Conservation (phyloP, 306 rosid species). For the Erythrophleum fordii region DNA sequence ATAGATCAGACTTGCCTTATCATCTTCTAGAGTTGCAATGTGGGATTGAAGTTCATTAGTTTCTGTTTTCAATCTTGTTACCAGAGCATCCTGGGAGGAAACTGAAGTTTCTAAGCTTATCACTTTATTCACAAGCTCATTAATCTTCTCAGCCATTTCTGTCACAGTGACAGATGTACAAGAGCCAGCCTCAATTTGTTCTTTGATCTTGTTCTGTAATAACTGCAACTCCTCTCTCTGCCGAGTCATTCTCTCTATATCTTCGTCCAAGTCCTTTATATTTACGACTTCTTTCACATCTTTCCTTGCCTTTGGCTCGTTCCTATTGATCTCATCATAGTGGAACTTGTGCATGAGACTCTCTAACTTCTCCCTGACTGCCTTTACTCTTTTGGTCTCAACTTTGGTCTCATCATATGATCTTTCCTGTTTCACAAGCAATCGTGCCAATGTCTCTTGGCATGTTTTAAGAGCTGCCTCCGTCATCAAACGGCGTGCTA, state of each 20-base stretch:
- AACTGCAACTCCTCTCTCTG: conserved; percentile 55
- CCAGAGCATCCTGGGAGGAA: conserved; percentile 74
- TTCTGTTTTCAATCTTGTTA: conserved; percentile 68
- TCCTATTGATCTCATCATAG: conserved; percentile 34
- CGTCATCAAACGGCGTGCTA: conserved; percentile 91
- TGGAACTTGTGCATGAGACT: conserved; percentile 59
- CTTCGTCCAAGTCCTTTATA: conserved; percentile 41
- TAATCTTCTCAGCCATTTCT: conserved; percentile 88
- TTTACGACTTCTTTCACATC: conserved; percentile 27
- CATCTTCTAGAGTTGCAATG: conserved; percentile 64
- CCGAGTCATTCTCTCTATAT: conserved; percentile 25
- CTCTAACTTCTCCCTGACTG: conserved; percentile 54
- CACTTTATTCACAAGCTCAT: conserved; percentile 83
- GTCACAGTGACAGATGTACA: conserved; percentile 58
- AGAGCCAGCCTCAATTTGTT: conserved; percentile 54
- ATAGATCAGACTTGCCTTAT: conserved; percentile 55
- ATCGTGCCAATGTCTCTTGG: conserved; percentile 63
- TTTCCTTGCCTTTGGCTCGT: conserved; percentile 34
- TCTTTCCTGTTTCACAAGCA: conserved; percentile 69
- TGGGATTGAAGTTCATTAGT: conserved; percentile 73
- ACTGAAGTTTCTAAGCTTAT: conserved; percentile 75
- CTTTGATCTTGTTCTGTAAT: conserved; percentile 58
- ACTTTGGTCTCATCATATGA: conserved; percentile 64
- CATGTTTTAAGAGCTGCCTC: conserved; percentile 83
- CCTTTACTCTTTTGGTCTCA: conserved; percentile 64